A percentile compares a stretch with the other conserved stretches of the same genome.
These are phyloP conservation scores for Kwoniella pini DNA, from an alignment of 768 basidiomycete genomes.

Conservation along the genomic window DNA sequence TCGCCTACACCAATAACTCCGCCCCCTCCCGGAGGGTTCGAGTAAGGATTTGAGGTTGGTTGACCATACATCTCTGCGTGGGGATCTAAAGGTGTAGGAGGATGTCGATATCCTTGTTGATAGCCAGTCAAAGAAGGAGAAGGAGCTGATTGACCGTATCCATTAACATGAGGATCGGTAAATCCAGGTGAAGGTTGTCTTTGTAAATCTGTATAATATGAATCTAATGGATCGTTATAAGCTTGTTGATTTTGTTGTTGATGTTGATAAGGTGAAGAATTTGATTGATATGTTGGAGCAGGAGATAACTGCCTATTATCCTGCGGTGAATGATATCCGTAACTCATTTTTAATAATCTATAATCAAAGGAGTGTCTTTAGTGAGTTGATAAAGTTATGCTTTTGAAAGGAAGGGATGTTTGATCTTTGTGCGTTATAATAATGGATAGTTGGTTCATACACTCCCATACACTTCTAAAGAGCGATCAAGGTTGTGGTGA, in stretches of 20 bases:
- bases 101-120: constrained; percentile 12
- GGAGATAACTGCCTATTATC: constrained; percentile 2
- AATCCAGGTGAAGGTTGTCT: constrained; percentile 2
- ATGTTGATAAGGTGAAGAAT: neutral
- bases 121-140: constrained; percentile 10
- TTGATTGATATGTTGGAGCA: constrained; percentile 2
- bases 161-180: neutral
- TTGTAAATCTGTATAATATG: constrained; percentile 9
- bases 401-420: neutral
- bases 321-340: constrained; percentile 3
- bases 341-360: constrained; percentile 1
- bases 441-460: neutral
- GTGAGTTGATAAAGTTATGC: too few relatives aligned
- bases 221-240: constrained; percentile 10
- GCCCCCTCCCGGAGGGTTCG: neutral
- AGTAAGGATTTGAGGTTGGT: constrained; percentile 3
- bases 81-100: constrained; percentile 7
- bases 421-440: neutral
- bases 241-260: neutral
- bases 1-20: constrained; percentile 8
- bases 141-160: neutral
- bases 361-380: neutral
- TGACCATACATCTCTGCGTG: constrained; percentile 22
- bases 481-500: neutral
- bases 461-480: too few relatives aligned